Evolutionary conservation across 805 yeast genomes (phyloP).

Genomic region (Yamadazyma kitorensis): DNA sequence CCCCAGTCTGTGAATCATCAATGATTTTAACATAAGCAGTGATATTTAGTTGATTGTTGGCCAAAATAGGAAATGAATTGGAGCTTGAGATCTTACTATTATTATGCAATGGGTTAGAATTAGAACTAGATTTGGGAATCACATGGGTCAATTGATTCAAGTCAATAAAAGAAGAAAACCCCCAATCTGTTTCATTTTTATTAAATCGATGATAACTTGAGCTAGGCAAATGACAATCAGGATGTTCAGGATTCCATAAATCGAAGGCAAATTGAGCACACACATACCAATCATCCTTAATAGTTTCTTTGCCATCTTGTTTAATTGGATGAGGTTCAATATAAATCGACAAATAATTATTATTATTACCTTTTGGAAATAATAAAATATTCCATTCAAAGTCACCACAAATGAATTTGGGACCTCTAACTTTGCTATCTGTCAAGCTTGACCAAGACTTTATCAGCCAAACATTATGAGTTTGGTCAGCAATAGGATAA

Average conservation of each 20-base stretch:
- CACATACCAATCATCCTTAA: slow-evolving; percentile 77
- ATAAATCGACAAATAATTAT: slow-evolving; percentile 61
- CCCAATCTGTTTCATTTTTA: slow-evolving; percentile 88
- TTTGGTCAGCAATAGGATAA: slow-evolving; percentile 34
- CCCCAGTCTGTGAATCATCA: slow-evolving; percentile 87
- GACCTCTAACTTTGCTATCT: slow-evolving; percentile 45
- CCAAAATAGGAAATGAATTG: slow-evolving; percentile 38
- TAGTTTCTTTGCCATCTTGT: slow-evolving; percentile 20
- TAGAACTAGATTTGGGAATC: no score
- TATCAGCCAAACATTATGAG: slow-evolving; percentile 49
- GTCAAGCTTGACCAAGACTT: slow-evolving; percentile 44
- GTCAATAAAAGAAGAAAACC: slow-evolving; percentile 77
- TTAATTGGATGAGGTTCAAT: slow-evolving; percentile 65
- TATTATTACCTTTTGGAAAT: slow-evolving; percentile 73
- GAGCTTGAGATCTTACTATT: slow-evolving; percentile 8
- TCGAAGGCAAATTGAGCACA: slow-evolving; percentile 89
- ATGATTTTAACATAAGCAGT: slow-evolving; percentile 75
- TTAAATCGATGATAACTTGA: slow-evolving; percentile 78
- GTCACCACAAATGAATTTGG: slow-evolving; percentile 55
- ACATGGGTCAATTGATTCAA: slow-evolving; percentile 39
- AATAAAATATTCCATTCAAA: slow-evolving; percentile 67
- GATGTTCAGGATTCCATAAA: slow-evolving; percentile 76
- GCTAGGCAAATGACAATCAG: slow-evolving; percentile 55
- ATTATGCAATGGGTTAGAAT: slow-evolving; percentile 7
- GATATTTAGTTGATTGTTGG: slow-evolving; percentile 59